A percentile compares a stretch with the other conserved stretches of the same genome.
These are phyloP conservation scores for Dillenia turbinata DNA, from an alignment of 164 flowering plant species.

Conservation along the genomic window DNA sequence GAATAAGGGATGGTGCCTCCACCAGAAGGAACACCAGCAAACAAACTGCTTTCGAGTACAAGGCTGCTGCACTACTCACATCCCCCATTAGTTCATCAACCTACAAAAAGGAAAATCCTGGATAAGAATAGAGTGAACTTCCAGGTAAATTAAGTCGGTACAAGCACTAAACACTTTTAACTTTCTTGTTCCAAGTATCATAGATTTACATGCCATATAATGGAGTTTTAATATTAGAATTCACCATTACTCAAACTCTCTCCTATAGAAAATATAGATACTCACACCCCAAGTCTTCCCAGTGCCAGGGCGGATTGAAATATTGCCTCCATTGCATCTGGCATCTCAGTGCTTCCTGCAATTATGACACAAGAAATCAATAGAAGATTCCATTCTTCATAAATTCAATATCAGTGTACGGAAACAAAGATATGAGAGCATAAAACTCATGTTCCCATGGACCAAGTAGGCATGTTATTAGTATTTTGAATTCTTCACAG, in stretches of 20 bases:
- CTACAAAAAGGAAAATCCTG: conserved; percentile 19
- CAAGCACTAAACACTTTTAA: no score
- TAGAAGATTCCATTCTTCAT: not conserved
- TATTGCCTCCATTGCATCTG: conserved; percentile 93
- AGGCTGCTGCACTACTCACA: conserved; percentile 51
- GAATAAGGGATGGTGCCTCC: conserved; percentile 87
- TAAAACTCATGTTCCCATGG: no score
- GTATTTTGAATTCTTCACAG: no score
- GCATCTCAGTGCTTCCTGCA: conserved; percentile 79
- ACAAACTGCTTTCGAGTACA: conserved; percentile 73
- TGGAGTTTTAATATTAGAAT: no score
- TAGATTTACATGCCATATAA: no score
- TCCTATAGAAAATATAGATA: conserved; percentile 8
- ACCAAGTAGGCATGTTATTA: no score
- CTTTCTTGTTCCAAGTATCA: no score
- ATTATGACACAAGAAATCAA: conserved; percentile 1
- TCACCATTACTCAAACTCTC: no score
- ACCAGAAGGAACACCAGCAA: conserved; percentile 71
- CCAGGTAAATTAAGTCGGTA: no score
- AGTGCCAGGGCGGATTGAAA: conserved; percentile 82
- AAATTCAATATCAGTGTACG: no score
- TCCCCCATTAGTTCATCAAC: conserved; percentile 81
- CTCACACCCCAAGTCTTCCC: conserved; percentile 94
- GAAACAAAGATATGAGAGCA: no score
- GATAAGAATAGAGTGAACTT: no score